Percentiles rank a stretch among this genome's conserved stretches.
Conservation (phyloP, 257 asterid genomes). For the Solanum gandarillasii region DNA sequence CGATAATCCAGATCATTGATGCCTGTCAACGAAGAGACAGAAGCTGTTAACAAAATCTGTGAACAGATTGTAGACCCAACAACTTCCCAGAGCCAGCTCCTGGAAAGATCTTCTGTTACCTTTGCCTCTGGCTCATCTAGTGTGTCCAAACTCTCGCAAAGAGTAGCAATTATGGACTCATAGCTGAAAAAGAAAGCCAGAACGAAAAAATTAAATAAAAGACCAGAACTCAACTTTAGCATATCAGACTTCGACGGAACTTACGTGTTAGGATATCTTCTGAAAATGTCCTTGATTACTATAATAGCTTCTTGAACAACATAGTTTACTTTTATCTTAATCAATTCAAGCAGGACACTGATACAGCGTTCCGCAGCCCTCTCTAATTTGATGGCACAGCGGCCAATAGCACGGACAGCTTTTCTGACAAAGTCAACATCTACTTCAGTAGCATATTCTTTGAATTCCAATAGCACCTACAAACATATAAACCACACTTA, state of each 20-base stretch:
- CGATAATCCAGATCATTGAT: constrained; percentile 99
- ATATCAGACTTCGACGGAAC: constrained; percentile 12
- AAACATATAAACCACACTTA: constrained; percentile 1
- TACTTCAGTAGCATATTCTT: constrained; percentile 99
- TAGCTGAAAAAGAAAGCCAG: constrained; percentile 35
- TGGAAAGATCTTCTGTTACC: constrained; percentile 30
- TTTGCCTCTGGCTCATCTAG: constrained; percentile 99
- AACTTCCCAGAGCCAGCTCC: background rate
- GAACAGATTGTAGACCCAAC: background rate
- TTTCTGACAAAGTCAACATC: constrained; percentile 98
- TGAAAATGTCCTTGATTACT: constrained; percentile 94
- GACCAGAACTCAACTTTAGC: background rate
- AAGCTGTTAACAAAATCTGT: constrained; percentile 5
- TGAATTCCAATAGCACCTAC: constrained; percentile 92
- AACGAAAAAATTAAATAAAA: background rate
- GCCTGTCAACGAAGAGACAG: constrained; percentile 46
- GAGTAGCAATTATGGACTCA: constrained; percentile 96
- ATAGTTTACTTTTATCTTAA: constrained; percentile 96
- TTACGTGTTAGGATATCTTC: constrained; percentile 99
- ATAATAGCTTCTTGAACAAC: constrained; percentile 99
- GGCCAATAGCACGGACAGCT: constrained; percentile 99
- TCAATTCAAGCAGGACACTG: constrained; percentile 96
- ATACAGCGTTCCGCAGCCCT: constrained; percentile 99
- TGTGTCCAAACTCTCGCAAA: constrained; percentile 95
- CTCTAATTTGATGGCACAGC: constrained; percentile 98